Evolutionary conservation across 805 yeast genomes (phyloP), one percentile per base, ranked within the genome.

Genomic region (Metschnikowia similis): DNA sequence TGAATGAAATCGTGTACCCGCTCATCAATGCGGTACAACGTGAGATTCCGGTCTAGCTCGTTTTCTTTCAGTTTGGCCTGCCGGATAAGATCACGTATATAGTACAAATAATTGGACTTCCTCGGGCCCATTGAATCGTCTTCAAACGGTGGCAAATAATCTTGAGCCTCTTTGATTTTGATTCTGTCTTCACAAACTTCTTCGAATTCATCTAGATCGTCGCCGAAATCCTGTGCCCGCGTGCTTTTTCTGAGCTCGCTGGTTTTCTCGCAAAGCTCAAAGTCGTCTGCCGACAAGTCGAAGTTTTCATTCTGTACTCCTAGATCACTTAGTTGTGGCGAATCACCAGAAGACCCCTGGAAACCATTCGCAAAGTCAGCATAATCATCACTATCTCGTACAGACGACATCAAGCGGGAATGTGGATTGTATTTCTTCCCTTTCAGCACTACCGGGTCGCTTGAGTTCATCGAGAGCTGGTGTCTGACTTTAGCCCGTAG

Each of bases 291-390:
- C 4, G 65, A 67, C 26, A 71, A 54, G 26, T 66, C 58, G 35
- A 70, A 65, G 40, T 62, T 60, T 41, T 68, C 74, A 34, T 65
- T 66, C 35, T 59, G 66, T 16, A 70, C 52, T 50, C 61, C 64
- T 32, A 70, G 56, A 38, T 69, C 70, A 47, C 62, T 64, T 41
- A 69, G 47, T 48, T 70, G 74, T 2, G 77, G 76, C 13, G 76
- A 71, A 51, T 63, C 67, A 0, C 74, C 66, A 3, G 72, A 64
- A 5, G 75, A 70, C 2, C 70, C 63, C 44, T 63, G 58, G 41
- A 69, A 70, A 26, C 67, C 49, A 46, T 63, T 58, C 40, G 55
- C 39, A 40, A 53, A 55, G 28, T 51, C 28, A n/a, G 53, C 54
- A 14, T 38, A 47, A 13, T 41, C 39, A 17, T 31, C 41, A 30